Evolutionary conservation across 2,329 filamentous ascomycete genomes (phyloP).

Genomic region (Chalaropsis thielavioides): DNA sequence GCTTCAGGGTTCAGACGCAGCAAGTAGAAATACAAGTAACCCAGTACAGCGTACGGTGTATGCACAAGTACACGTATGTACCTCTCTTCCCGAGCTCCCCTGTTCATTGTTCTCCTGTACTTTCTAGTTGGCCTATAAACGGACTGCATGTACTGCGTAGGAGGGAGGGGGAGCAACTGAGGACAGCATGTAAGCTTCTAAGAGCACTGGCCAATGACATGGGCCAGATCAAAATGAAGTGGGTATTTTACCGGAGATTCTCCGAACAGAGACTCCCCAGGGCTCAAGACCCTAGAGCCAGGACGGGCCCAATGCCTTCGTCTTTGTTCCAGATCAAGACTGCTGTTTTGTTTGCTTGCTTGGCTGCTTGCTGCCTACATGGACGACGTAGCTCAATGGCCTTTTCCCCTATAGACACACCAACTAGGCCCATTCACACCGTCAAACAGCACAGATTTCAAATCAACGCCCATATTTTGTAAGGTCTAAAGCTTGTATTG

Average conservation of each 20-base stretch:
- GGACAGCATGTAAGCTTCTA: constrained; percentile 11
- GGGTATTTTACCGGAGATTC: neutral
- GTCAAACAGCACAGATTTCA: neutral
- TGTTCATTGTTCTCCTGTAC: neutral
- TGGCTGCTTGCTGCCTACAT: too few relatives aligned
- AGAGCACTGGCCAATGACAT: constrained; percentile 7
- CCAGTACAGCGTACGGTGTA: neutral
- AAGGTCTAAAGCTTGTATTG: constrained; percentile 18
- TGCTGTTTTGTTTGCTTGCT: neutral
- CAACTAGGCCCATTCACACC: neutral
- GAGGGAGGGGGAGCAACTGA: neutral
- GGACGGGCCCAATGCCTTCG: neutral
- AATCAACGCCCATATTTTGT: constrained; percentile 9
- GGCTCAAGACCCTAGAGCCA: neutral
- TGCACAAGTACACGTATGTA: constrained; percentile 12
- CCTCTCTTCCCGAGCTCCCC: neutral
- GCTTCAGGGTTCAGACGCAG: neutral
- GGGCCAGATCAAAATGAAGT: neutral
- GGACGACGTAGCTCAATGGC: too few relatives aligned
- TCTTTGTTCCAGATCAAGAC: neutral
- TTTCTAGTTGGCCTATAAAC: neutral
- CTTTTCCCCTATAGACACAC: too few relatives aligned
- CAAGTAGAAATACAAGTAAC: neutral
- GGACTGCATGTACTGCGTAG: neutral
- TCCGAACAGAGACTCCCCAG: neutral